Percentiles rank a stretch among this genome's conserved stretches.
These are phyloP conservation scores for Ambrosiella xylebori DNA, from an alignment of 2,329 filamentous ascomycete genomes.

Conservation along the genomic window DNA sequence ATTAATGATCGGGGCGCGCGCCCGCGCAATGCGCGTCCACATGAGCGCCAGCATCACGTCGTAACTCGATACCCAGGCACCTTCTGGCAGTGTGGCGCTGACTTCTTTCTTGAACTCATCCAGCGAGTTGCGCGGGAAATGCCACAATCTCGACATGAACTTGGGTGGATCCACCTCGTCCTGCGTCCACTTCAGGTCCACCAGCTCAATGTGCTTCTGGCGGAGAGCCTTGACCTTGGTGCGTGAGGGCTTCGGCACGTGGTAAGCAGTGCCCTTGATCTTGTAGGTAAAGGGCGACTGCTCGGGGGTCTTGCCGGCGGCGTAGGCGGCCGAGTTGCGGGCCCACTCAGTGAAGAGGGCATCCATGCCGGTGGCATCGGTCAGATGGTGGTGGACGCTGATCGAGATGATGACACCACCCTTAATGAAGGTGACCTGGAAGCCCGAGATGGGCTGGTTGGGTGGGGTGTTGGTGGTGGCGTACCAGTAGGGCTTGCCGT, in stretches of 20 bases:
- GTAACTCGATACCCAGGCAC: slow-evolving; percentile 5
- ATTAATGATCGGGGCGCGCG: neutral
- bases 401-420: slow-evolving; percentile 3
- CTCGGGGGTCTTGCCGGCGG: neutral
- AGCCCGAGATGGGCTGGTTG: neutral
- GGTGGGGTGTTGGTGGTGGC: neutral
- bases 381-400: neutral
- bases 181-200: neutral
- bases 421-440: slow-evolving; percentile 7
- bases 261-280: neutral
- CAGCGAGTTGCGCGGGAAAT: slow-evolving; percentile 1
- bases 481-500: neutral
- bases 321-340: neutral
- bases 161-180: neutral
- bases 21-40: slow-evolving; percentile 2
- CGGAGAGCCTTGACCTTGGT: neutral
- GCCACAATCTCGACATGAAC: slow-evolving; percentile 7
- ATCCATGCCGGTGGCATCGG: slow-evolving; percentile 5
- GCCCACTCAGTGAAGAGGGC: slow-evolving; percentile 2
- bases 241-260: slow-evolving; percentile 3
- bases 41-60: slow-evolving; percentile 1
- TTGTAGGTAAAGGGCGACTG: neutral
- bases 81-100: neutral
- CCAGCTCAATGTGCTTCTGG: neutral
- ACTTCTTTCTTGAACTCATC: slow-evolving; percentile 4